Conservation (phyloP, 345 rosid genomes). For the Ailanthus altissimus region DNA sequence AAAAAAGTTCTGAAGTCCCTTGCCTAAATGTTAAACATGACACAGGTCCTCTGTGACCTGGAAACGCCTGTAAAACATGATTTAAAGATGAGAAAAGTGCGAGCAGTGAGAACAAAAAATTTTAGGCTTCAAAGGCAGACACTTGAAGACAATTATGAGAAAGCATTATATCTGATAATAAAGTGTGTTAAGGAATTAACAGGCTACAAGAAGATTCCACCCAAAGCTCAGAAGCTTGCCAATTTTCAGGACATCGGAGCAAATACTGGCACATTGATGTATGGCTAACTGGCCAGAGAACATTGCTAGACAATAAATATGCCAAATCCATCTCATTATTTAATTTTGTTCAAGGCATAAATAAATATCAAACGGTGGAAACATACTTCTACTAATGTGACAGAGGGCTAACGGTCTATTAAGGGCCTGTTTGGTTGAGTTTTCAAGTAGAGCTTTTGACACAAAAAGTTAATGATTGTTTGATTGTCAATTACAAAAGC, state of each 20-base stretch:
- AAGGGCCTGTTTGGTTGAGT: too few relatives aligned
- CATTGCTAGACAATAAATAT: not conserved
- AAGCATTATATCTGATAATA: constrained; percentile 11
- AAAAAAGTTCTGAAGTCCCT: constrained; percentile 83
- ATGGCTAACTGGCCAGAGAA: constrained; percentile 2
- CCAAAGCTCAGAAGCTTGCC: not conserved
- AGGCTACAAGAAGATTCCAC: not conserved
- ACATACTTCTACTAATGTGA: not conserved
- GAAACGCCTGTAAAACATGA: constrained; percentile 65
- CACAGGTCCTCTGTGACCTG: constrained; percentile 88
- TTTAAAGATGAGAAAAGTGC: constrained; percentile 20
- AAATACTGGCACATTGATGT: not conserved
- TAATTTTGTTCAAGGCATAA: not conserved
- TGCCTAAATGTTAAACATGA: constrained; percentile 87
- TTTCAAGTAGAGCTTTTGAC: too few relatives aligned
- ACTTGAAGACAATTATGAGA: not conserved
- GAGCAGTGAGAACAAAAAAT: constrained; percentile 7
- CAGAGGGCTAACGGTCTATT: not conserved
- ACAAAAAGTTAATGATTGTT: too few relatives aligned
- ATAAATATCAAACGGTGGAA: not conserved
- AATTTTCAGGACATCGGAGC: not conserved
- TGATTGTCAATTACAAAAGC: too few relatives aligned
- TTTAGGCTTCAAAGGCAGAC: not conserved
- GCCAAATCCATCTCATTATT: not conserved
- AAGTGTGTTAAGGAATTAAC: not conserved